phyloP scores from a whole-genome alignment of 2,329 filamentous ascomycete species.

The Ceratocystis destructans region DNA sequence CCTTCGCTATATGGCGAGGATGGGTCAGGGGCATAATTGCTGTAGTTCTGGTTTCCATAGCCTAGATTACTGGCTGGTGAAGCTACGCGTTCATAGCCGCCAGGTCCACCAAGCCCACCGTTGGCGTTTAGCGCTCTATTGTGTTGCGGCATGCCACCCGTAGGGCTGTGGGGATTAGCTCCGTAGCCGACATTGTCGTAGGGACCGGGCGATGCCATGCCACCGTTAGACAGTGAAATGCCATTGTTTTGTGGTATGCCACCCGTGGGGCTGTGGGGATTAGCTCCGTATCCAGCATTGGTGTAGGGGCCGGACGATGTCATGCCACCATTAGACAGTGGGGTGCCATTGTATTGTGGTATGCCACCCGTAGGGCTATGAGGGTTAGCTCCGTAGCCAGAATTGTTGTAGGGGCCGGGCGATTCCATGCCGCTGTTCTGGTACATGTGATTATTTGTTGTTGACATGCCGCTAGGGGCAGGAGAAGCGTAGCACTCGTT shows the following conservation, averaged over 20 bases:
- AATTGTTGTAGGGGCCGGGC: not conserved
- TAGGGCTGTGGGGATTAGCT: not conserved
- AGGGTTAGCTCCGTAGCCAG: not conserved
- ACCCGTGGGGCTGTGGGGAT: not conserved
- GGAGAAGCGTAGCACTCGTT: constrained; percentile 10
- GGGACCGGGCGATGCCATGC: constrained; percentile 7
- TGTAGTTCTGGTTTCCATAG: not conserved
- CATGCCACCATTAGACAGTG: constrained; percentile 3
- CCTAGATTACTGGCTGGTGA: constrained; percentile 2
- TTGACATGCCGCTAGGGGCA: not conserved
- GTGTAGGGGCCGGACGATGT: not conserved
- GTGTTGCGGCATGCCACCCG: not conserved
- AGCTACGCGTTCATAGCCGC: constrained; percentile 5
- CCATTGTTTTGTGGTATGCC: not conserved
- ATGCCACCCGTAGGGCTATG: not conserved
- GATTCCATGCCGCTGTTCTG: constrained; percentile 13
- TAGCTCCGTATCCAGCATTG: not conserved
- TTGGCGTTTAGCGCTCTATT: not conserved
- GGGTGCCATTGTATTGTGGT: not conserved
- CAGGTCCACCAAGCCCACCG: not conserved
- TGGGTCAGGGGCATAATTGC: not conserved
- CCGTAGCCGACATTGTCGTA: not conserved
- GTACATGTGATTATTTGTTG: constrained; percentile 6
- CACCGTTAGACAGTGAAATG: not conserved
- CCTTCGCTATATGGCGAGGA: not conserved